A percentile compares a stretch with the other conserved stretches of the same genome.
These are phyloP conservation scores for Chenopodium suecicum DNA, from an alignment of 148 eudicot species.

Conservation along the genomic window DNA sequence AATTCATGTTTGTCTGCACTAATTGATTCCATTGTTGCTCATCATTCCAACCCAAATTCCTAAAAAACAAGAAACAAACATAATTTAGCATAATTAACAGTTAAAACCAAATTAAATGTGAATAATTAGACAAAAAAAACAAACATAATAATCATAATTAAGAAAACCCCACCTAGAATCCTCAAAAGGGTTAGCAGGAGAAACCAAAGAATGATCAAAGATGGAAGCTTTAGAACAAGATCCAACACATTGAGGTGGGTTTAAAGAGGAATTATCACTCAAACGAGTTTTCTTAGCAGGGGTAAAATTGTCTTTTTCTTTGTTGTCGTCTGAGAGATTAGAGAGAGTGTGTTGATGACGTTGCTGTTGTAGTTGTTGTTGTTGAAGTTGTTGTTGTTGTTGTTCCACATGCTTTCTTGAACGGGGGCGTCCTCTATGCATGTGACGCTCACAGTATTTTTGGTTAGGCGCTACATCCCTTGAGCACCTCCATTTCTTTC, in stretches of 20 bases:
- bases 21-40: conserved; percentile 53
- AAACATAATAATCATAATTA: no score
- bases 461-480: conserved; percentile 75
- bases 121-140: background rate
- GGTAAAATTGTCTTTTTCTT: conserved; percentile 12
- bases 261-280: background rate
- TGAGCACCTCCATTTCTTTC: conserved; percentile 94
- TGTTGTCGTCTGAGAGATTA: conserved; percentile 10
- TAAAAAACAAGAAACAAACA: conserved; percentile 22
- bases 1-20: conserved; percentile 26
- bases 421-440: conserved; percentile 90
- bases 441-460: conserved; percentile 88
- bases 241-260: conserved; percentile 18
- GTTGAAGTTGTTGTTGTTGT: conserved; percentile 16
- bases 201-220: conserved; percentile 28
- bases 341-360: conserved; percentile 13
- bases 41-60: conserved; percentile 50
- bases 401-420: conserved; percentile 99
- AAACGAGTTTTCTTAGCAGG: conserved; percentile 40
- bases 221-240: conserved; percentile 25
- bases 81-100: conserved; percentile 1
- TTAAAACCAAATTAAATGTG: background rate
- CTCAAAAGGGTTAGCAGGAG: conserved; percentile 23
- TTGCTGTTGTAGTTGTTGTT: conserved; percentile 19
- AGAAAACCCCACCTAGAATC: conserved; percentile 36